Conservation (phyloP, 129 eudicot genomes). For the Centaurea solstitialis region DNA sequence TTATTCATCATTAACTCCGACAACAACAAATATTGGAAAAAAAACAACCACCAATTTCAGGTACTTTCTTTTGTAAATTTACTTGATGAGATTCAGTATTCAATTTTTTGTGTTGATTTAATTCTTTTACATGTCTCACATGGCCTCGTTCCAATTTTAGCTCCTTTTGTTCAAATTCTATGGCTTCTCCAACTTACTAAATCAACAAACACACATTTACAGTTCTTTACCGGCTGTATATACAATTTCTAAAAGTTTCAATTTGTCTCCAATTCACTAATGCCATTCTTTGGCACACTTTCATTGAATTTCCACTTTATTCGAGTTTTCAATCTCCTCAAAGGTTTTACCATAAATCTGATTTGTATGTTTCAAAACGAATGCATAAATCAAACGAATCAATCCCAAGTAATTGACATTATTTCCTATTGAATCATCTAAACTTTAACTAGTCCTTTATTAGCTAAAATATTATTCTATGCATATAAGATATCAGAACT, state of each 20-base stretch:
- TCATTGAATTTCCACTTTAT: not conserved
- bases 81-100: not conserved
- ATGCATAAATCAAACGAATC: not conserved
- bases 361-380: not conserved
- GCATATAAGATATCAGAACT: too few relatives aligned
- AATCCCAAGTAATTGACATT: not conserved
- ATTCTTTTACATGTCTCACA: not conserved
- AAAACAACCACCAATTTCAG: not conserved
- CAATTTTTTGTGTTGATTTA: not conserved
- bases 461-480: not conserved
- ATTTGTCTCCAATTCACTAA: not conserved
- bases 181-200: not conserved
- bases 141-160: not conserved
- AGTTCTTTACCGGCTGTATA: not conserved
- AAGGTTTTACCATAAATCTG: not conserved
- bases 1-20: too few relatives aligned
- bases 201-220: not conserved
- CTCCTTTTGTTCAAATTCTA: too few relatives aligned
- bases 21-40: not conserved
- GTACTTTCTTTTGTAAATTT: too few relatives aligned
- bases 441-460: too few relatives aligned
- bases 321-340: too few relatives aligned
- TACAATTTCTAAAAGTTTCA: not conserved
- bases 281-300: not conserved
- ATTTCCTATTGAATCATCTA: not conserved